These are phyloP conservation scores for Metschnikowia borealis DNA, from an alignment of 805 yeast species.

Conservation along the genomic window DNA sequence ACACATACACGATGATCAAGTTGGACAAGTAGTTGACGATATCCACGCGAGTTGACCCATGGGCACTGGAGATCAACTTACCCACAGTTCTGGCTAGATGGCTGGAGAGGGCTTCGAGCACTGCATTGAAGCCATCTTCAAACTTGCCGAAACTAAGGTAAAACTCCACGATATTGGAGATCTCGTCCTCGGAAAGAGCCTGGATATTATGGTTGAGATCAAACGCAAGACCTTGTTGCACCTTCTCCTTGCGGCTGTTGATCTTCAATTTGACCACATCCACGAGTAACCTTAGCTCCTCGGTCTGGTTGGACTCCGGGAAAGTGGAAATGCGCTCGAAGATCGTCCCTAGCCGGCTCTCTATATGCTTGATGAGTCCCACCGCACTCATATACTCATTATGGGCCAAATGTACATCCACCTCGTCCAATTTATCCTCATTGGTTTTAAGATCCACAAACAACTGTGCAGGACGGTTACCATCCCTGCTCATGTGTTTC, in stretches of 20 bases:
- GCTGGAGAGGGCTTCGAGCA: conserved; percentile 32
- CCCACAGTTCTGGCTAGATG: conserved; percentile 31
- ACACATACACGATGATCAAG: conserved; percentile 35
- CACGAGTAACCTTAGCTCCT: conserved; percentile 28
- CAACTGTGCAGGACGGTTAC: conserved; percentile 19
- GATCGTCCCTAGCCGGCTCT: conserved; percentile 26
- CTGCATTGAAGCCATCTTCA: conserved; percentile 33
- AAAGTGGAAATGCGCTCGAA: conserved; percentile 23
- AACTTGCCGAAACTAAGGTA: conserved; percentile 34
- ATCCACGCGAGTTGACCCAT: conserved; percentile 42
- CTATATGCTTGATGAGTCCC: conserved; percentile 37
- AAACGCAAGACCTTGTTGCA: conserved; percentile 35
- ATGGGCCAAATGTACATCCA: conserved; percentile 65
- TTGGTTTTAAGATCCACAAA: conserved; percentile 47
- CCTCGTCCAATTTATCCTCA: conserved; percentile 63
- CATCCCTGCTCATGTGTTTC: conserved; percentile 10
- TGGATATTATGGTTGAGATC: conserved; percentile 35
- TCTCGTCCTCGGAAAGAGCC: conserved; percentile 26
- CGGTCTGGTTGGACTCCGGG: conserved; percentile 15
- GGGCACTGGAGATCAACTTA: conserved; percentile 34
- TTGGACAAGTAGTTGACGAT: conserved; percentile 39
- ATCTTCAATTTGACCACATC: conserved; percentile 43
- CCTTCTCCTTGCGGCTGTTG: conserved; percentile 31
- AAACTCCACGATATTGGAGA: conserved; percentile 32
- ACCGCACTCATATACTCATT: conserved; percentile 48